Percentiles rank a stretch among this genome's conserved stretches.
These are phyloP conservation scores for Mucuna pruriens DNA, from an alignment of 306 rosid genomes.

Conservation along the genomic window DNA sequence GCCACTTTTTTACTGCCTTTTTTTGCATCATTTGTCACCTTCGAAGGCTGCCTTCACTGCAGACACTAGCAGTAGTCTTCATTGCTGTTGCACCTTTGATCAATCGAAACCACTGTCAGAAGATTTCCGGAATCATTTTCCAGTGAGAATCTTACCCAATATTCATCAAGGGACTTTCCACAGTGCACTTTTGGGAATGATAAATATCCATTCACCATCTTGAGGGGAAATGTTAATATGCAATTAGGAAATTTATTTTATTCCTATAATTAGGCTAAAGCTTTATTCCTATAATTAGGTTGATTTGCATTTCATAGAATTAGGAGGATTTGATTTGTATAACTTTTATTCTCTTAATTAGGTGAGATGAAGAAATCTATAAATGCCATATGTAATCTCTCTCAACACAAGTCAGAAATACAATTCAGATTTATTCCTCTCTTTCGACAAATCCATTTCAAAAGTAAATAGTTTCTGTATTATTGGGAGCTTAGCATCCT, in stretches of 20 bases:
- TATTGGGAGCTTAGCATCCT: not conserved
- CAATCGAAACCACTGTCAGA: not conserved
- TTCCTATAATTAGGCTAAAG: not conserved
- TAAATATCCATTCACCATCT: not conserved
- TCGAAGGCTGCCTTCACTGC: not conserved
- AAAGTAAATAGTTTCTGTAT: not conserved
- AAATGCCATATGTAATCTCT: too few relatives aligned
- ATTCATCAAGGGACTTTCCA: not conserved
- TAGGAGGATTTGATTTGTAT: too few relatives aligned
- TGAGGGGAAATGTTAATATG: not conserved
- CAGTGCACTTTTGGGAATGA: not conserved
- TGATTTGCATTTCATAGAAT: too few relatives aligned
- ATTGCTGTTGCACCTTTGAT: not conserved
- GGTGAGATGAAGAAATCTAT: too few relatives aligned
- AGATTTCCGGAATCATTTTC: not conserved
- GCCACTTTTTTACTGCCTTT: not conserved
- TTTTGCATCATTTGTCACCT: not conserved
- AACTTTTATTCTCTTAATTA: too few relatives aligned
- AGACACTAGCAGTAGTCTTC: not conserved
- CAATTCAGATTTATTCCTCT: too few relatives aligned
- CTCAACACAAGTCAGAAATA: too few relatives aligned
- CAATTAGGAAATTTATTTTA: too few relatives aligned
- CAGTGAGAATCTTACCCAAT: not conserved
- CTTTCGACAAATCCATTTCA: conserved; percentile 2
- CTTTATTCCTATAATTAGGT: not conserved